Conservation (phyloP, 768 basidiomycete species). For the Suillus tomentosus region DNA sequence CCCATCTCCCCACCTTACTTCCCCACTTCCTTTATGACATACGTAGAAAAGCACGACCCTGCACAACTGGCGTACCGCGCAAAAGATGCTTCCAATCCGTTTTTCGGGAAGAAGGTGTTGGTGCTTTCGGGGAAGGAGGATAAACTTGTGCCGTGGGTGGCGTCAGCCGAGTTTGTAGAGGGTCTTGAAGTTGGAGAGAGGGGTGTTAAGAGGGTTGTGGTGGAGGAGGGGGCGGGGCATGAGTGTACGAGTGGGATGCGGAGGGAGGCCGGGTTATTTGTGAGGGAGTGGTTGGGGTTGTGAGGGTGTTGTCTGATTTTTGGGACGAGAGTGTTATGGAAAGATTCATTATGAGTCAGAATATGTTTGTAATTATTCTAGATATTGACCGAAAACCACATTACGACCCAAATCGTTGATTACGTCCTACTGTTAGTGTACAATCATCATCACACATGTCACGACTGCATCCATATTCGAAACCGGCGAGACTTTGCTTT, state of each 20-base stretch:
- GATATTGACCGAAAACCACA: too few species aligned
- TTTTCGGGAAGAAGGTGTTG: conserved; percentile 71
- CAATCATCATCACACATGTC: too few species aligned
- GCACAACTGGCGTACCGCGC: conserved; percentile 43
- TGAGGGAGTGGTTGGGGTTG: conserved; percentile 26
- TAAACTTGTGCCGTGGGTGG: conserved; percentile 64
- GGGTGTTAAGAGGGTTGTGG: conserved; percentile 57
- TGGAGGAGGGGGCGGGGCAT: conserved; percentile 63
- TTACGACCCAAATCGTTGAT: too few species aligned
- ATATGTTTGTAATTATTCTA: too few species aligned
- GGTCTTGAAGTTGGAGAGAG: conserved; percentile 49
- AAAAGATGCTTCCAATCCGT: conserved; percentile 50
- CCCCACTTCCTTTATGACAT: conserved; percentile 51
- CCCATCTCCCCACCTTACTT: conserved; percentile 53
- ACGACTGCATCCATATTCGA: too few species aligned
- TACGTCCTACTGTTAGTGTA: too few species aligned
- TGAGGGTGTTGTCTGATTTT: not conserved
- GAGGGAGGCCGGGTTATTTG: conserved; percentile 38
- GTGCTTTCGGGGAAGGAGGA: conserved; percentile 71
- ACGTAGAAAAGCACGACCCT: conserved; percentile 52
- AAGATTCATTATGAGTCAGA: not conserved
- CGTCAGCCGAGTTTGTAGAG: conserved; percentile 58
- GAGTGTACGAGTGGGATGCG: conserved; percentile 64
- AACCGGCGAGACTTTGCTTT: conserved; percentile 26
- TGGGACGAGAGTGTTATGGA: not conserved